phyloP scores from a whole-genome alignment of 2,329 filamentous ascomycete species.

The Penicillium sp. region DNA sequence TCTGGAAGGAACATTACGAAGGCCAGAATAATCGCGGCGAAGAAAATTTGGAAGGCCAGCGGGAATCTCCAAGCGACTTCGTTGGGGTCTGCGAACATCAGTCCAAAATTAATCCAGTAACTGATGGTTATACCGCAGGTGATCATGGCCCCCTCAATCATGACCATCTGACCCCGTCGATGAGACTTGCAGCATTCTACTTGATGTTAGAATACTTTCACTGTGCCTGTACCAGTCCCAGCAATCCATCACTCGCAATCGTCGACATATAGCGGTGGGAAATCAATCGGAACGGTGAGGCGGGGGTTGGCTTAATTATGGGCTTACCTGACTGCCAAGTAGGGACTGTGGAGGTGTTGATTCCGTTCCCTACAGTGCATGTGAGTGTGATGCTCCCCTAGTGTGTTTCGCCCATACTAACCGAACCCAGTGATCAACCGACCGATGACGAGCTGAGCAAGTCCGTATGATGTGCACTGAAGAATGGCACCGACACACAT shows the following conservation, averaged over 20 bases:
- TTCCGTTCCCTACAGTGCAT: background rate
- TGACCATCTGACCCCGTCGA: background rate
- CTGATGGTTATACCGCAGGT: background rate
- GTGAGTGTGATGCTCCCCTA: background rate
- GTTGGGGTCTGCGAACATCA: background rate
- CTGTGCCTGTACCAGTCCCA: background rate
- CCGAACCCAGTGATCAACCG: background rate
- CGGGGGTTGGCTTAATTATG: background rate
- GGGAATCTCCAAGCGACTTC: background rate
- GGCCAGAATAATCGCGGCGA: background rate
- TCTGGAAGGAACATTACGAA: background rate
- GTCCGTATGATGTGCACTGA: background rate
- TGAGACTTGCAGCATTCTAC: background rate
- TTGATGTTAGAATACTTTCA: background rate
- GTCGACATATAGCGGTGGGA: background rate
- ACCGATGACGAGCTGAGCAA: background rate
- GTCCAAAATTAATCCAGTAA: background rate
- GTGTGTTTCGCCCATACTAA: background rate
- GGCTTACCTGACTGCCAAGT: background rate
- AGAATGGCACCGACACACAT: background rate
- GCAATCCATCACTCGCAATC: background rate
- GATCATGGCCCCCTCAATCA: background rate
- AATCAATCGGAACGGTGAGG: background rate
- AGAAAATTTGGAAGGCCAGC: background rate
- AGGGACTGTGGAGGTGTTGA: background rate